These are phyloP conservation scores for Lichtheimia corymbifera DNA, from an alignment of 371 early-diverging fungal species.

Conservation along the genomic window DNA sequence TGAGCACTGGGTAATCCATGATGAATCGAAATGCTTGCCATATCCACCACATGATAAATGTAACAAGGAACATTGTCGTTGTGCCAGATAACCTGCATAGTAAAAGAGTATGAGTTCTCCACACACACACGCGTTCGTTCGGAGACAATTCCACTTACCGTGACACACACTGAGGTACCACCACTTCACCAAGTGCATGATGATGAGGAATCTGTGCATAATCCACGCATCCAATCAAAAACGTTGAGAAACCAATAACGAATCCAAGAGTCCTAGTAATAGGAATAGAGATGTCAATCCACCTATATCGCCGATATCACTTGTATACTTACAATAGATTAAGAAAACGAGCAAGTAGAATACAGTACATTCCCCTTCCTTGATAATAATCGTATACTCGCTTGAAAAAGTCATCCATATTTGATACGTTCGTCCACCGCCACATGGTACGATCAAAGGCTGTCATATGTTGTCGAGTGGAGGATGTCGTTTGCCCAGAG, in stretches of 20 bases:
- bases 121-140: not conserved
- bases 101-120: not conserved
- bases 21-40: slow-evolving; percentile 71
- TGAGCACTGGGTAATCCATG: slow-evolving; percentile 70
- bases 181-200: slow-evolving; percentile 69
- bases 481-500: slow-evolving; percentile 18
- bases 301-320: not conserved
- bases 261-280: slow-evolving; percentile 76
- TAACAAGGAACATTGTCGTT: slow-evolving; percentile 49
- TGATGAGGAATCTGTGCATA: slow-evolving; percentile 73
- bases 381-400: slow-evolving; percentile 82
- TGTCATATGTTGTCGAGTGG: slow-evolving; percentile 42
- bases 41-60: slow-evolving; percentile 74
- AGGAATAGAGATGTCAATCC: not conserved
- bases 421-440: slow-evolving; percentile 82
- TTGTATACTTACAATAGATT: slow-evolving; percentile 68
- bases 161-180: slow-evolving; percentile 74
- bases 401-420: slow-evolving; percentile 80
- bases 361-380: slow-evolving; percentile 81
- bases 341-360: slow-evolving; percentile 68
- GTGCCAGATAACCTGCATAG: slow-evolving; percentile 42
- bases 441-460: slow-evolving; percentile 72
- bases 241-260: slow-evolving; percentile 84
- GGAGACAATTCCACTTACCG: slow-evolving; percentile 29
- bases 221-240: slow-evolving; percentile 88